Percentiles rank a stretch among this genome's conserved stretches.
Conservation (phyloP, 805 yeast genomes). For the Debaryomyces hansenii region DNA sequence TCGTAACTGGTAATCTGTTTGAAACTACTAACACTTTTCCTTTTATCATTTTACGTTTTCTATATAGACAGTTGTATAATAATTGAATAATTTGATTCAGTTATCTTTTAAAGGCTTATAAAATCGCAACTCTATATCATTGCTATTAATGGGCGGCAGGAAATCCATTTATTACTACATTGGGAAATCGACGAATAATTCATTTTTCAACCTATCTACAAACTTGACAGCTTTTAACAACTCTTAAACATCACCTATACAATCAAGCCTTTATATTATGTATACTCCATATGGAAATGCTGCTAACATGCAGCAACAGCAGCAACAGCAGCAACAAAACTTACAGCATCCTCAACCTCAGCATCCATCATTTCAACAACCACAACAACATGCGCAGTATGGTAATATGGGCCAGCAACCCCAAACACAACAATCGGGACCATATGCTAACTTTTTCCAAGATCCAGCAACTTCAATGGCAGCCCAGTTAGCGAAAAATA, state of each 20-base stretch:
- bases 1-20: conserved; percentile 93
- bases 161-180: neutral
- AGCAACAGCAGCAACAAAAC: conserved; percentile 22
- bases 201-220: neutral
- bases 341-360: conserved; percentile 34
- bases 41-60: conserved; percentile 11
- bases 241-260: no score
- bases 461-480: conserved; percentile 86
- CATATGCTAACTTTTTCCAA: conserved; percentile 48
- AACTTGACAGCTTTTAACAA: no score
- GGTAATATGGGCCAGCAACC: conserved; percentile 19
- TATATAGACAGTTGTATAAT: neutral
- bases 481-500: conserved; percentile 82
- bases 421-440: conserved; percentile 25
- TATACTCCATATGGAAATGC: conserved; percentile 40
- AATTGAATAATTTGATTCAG: no score
- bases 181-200: neutral
- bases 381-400: conserved; percentile 15
- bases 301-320: conserved; percentile 18
- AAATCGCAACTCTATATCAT: neutral
- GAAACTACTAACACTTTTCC: conserved; percentile 90
- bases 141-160: neutral
- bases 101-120: no score
- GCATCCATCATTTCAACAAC: conserved; percentile 13
- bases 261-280: conserved; percentile 18